Percentiles rank a stretch among this genome's conserved stretches.
Evolutionary conservation across 768 basidiomycete genomes (phyloP).

Genomic region (Leucosporidium scottii): DNA sequence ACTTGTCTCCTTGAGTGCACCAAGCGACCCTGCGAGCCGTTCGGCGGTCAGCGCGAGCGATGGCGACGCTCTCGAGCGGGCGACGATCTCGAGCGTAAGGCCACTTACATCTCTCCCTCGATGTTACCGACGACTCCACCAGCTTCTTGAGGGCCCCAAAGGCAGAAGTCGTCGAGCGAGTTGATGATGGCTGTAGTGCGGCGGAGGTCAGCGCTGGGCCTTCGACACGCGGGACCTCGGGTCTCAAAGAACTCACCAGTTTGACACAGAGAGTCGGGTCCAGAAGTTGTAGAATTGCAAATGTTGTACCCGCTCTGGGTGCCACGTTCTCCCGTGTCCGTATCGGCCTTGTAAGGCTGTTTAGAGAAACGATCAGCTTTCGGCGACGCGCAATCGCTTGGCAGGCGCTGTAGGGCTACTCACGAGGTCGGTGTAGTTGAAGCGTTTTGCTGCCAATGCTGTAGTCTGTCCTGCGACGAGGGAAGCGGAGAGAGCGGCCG

Average conservation of each 20-base stretch:
- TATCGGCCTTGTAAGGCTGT: constrained; percentile 53
- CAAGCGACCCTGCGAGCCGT: constrained; percentile 31
- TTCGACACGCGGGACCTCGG: neutral
- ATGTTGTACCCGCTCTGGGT: constrained; percentile 42
- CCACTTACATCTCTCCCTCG: constrained; percentile 17
- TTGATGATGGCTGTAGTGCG: neutral
- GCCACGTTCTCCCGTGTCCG: constrained; percentile 49
- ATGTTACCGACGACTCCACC: constrained; percentile 30
- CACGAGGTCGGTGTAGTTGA: constrained; percentile 24
- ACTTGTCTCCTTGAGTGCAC: constrained; percentile 40
- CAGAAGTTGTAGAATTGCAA: constrained; percentile 33
- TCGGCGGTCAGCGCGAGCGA: no score
- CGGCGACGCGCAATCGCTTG: neutral
- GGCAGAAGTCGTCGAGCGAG: constrained; percentile 14
- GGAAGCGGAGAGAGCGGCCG: no score
- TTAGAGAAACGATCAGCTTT: neutral
- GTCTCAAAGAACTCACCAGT: constrained; percentile 32
- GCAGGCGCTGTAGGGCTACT: neutral
- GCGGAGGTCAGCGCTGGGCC: no score
- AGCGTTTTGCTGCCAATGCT: constrained; percentile 29
- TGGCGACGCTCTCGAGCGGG: no score
- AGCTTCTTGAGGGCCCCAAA: constrained; percentile 26
- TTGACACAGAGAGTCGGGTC: constrained; percentile 29
- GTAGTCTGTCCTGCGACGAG: constrained; percentile 12
- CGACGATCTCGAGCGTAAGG: no score